These are phyloP conservation scores for Mycena pura DNA, from an alignment of 768 basidiomycete species.

Conservation along the genomic window DNA sequence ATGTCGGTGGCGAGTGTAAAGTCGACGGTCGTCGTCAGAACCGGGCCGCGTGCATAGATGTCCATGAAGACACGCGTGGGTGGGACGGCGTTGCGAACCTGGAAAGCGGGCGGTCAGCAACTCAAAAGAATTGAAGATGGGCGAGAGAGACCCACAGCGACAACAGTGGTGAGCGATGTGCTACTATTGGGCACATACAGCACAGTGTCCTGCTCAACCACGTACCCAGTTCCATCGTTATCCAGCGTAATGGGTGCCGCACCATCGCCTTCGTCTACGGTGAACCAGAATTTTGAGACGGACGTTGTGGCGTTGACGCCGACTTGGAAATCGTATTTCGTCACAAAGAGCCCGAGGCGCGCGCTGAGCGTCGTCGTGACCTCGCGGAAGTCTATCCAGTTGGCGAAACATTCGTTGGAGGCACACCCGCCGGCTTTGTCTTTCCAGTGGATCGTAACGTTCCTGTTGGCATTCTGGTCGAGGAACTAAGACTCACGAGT, in stretches of 20 bases:
- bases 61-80: constrained; percentile 38
- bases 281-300: constrained; percentile 59
- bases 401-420: constrained; percentile 22
- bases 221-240: constrained; percentile 51
- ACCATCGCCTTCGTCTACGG: constrained; percentile 53
- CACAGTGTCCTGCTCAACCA: constrained; percentile 48
- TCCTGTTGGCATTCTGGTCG: constrained; percentile 34
- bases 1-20: constrained; percentile 32
- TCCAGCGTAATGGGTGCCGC: constrained; percentile 43
- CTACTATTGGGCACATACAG: constrained; percentile 51
- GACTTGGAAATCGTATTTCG: constrained; percentile 52
- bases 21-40: constrained; percentile 36
- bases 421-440: constrained; percentile 11
- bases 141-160: constrained; percentile 31
- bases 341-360: constrained; percentile 42
- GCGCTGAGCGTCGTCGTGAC: constrained; percentile 43
- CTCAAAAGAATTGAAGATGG: not conserved
- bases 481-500: constrained; percentile 34
- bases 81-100: constrained; percentile 36
- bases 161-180: constrained; percentile 35
- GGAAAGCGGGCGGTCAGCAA: not conserved
- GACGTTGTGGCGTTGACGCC: constrained; percentile 46
- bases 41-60: constrained; percentile 29
- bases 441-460: constrained; percentile 38
- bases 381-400: constrained; percentile 40